Evolutionary conservation across 352 stramenopile species (phyloP).

Genomic region (Phytophthora foliorum): DNA sequence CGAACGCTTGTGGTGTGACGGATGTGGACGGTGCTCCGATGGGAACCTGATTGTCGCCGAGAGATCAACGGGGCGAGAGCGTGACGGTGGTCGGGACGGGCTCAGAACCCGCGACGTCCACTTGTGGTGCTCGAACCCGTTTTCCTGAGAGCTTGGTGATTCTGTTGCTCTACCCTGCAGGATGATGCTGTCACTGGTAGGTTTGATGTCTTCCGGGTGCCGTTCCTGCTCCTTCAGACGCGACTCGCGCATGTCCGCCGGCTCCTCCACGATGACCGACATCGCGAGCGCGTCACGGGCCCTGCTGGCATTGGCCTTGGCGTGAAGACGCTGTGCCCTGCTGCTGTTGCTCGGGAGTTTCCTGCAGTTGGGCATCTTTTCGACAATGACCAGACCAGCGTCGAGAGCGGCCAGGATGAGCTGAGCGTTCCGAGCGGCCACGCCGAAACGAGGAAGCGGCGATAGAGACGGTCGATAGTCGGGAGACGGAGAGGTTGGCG

Average conservation of each 20-base stretch:
- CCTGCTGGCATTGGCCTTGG: constrained; percentile 7
- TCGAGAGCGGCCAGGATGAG: background rate
- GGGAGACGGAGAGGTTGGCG: too few relatives aligned
- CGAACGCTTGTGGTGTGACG: constrained; percentile 2
- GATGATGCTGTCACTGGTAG: constrained; percentile 14
- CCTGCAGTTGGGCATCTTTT: constrained; percentile 44
- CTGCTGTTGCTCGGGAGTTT: constrained; percentile 20
- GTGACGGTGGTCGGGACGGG: background rate
- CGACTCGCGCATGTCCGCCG: constrained; percentile 34
- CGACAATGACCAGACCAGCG: constrained; percentile 17
- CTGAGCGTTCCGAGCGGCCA: constrained; percentile 31
- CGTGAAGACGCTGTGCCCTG: constrained; percentile 18
- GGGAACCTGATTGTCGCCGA: background rate
- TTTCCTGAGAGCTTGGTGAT: background rate
- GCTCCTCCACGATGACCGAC: constrained; percentile 45
- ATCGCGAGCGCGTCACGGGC: constrained; percentile 28
- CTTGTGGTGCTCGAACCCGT: constrained; percentile 11
- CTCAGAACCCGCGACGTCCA: constrained; percentile 1
- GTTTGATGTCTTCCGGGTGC: constrained; percentile 33
- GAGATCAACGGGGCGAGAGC: background rate
- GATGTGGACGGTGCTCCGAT: background rate
- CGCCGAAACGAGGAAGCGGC: constrained; percentile 31
- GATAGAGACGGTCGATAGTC: constrained; percentile 26
- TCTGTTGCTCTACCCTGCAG: background rate
- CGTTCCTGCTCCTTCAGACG: constrained; percentile 28